Conservation (phyloP, 192 early-diverging fungal species). For the Endogone sp. region DNA sequence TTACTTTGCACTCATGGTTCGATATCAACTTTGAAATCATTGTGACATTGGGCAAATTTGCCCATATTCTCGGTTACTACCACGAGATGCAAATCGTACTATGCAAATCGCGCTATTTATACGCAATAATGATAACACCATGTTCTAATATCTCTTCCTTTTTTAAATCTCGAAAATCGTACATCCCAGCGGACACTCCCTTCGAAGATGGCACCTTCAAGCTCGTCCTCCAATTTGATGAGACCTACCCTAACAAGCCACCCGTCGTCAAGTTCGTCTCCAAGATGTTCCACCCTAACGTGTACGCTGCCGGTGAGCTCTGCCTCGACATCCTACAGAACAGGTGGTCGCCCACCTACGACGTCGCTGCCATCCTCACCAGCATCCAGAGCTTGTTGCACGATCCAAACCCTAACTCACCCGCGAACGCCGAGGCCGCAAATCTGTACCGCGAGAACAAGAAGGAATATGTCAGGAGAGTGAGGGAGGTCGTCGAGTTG, state of each 20-base stretch:
- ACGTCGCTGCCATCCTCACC: constrained; percentile 90
- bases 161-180: not conserved
- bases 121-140: not conserved
- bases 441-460: constrained; percentile 87
- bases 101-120: no score
- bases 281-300: constrained; percentile 98
- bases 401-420: constrained; percentile 96
- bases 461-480: constrained; percentile 91
- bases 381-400: constrained; percentile 94
- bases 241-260: constrained; percentile 97
- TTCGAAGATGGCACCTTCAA: constrained; percentile 99
- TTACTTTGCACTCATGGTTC: not conserved
- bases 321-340: constrained; percentile 99
- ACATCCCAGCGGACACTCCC: constrained; percentile 75
- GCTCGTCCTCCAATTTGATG: constrained; percentile 90
- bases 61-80: no score
- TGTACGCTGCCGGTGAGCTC: constrained; percentile 94
- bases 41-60: no score
- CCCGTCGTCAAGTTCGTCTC: constrained; percentile 92
- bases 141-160: not conserved
- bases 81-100: no score
- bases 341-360: constrained; percentile 96
- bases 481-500: constrained; percentile 85
- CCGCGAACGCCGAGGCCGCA: constrained; percentile 96
- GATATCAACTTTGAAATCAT: constrained; percentile 3